These are phyloP conservation scores for Termitomyces sp. DNA, from an alignment of 768 basidiomycete genomes.

Conservation along the genomic window DNA sequence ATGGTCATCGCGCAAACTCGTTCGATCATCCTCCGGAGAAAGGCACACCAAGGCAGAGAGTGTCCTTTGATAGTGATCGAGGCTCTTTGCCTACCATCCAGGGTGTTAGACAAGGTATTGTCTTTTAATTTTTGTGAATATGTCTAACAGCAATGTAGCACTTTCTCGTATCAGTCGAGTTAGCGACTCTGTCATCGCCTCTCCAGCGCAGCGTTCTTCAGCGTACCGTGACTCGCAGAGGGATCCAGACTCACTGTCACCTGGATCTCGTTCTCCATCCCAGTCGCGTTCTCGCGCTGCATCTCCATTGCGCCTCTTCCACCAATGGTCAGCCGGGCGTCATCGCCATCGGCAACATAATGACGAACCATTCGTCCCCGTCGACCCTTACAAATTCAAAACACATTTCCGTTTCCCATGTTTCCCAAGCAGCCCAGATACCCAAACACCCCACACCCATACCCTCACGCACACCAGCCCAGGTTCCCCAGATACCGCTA, in stretches of 20 bases:
- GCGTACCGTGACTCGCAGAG: conserved; percentile 21
- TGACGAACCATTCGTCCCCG: conserved; percentile 54
- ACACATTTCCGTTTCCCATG: conserved; percentile 15
- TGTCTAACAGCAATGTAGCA: conserved; percentile 15
- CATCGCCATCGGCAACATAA: conserved; percentile 37
- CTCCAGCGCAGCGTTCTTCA: conserved; percentile 28
- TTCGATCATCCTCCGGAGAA: conserved; percentile 35
- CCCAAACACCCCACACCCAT: conserved; percentile 2
- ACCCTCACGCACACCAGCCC: conserved; percentile 2
- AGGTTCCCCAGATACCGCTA: conserved; percentile 1
- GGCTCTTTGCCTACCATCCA: conserved; percentile 35
- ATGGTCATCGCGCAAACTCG: conserved; percentile 22
- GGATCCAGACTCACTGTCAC: conserved; percentile 19
- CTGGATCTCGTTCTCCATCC: conserved; percentile 43
- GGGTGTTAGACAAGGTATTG: conserved; percentile 36
- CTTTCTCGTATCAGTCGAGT: conserved; percentile 26
- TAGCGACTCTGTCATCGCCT: conserved; percentile 31
- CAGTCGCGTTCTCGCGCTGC: conserved; percentile 35
- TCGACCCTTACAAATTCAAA: conserved; percentile 48
- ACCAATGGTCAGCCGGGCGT: conserved; percentile 48
- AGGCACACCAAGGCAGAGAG: conserved; percentile 46
- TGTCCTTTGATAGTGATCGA: conserved; percentile 55
- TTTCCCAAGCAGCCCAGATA: conserved; percentile 1
- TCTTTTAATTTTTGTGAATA: neutral
- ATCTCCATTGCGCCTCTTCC: conserved; percentile 61